Evolutionary conservation across 805 yeast genomes (phyloP), one percentile per base, ranked within the genome.

Genomic region (Yarrowia divulgata): DNA sequence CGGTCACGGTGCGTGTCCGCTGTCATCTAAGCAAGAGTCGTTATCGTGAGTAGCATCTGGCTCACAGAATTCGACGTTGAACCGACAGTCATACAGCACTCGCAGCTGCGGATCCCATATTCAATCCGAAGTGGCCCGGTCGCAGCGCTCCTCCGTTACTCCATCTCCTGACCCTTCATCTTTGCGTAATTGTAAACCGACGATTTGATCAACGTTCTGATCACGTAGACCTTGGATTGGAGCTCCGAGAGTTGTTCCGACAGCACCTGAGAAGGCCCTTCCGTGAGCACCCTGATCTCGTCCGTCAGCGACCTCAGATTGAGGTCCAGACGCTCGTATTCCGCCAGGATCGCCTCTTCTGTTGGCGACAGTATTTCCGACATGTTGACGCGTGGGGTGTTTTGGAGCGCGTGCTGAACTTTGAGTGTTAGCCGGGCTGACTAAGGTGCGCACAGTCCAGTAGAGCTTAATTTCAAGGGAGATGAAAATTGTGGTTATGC

Each of bases 191-290:
- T 64, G 45, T 64, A 89, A 4, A 89, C 91, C 3, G 92, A 89
- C 5, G 90, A 88, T 72, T 88, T 87, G 77, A 89, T 83, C 52
- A 88, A 76, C 0, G 92, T 88, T 64, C 87, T 87, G 4, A 89
- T 89, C 67, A 88, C 77, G 0, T 89, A 88, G 13, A 87, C 81
- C 72, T 88, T 88, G 71, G 85, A 81, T 73, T 89, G 93, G 66
- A 89, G 81, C 32, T 81, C 84, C 37, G 91, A 81, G 72, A 89
- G 76, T 71, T 85, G 85, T 43, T 84, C 86, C 32, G 83, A 72
- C 23, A 84, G 77, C 60, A 81, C 81, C 16, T 77, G 75, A 34
- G 74, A 70, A 6, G 74, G 75, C 1, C 42, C 68, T 8, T 69
- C 42, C 1, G 72, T 58, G 13, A 73, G 71, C 32, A 63, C 58